phyloP scores from a whole-genome alignment of 2,329 filamentous ascomycete genomes.

The Diplocarpon rosae region DNA sequence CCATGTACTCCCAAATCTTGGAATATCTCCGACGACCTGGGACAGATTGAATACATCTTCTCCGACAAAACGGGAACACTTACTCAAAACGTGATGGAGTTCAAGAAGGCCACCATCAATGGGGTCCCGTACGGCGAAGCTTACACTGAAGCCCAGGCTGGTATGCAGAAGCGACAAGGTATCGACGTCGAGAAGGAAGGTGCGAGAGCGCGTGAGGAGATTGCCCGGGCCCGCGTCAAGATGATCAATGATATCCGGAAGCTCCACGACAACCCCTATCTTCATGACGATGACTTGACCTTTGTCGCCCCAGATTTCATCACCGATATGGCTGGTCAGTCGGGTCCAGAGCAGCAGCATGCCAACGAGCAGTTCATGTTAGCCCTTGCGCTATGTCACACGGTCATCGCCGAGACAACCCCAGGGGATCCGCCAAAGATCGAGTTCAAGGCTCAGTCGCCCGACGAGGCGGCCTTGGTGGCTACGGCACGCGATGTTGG shows the following conservation, averaged over 20 bases:
- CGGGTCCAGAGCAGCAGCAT: constrained; percentile 62
- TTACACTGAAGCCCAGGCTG: constrained; percentile 92
- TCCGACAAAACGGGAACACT: constrained; percentile 88
- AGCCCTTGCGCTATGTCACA: constrained; percentile 88
- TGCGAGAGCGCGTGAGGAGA: constrained; percentile 61
- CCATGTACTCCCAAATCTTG: constrained; percentile 95
- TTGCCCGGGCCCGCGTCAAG: constrained; percentile 61
- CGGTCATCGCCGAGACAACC: constrained; percentile 80
- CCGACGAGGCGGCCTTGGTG: constrained; percentile 90
- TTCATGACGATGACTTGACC: constrained; percentile 80
- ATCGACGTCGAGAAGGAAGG: constrained; percentile 76
- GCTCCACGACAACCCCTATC: constrained; percentile 80
- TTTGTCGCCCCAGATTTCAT: constrained; percentile 90
- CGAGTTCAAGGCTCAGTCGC: constrained; percentile 93
- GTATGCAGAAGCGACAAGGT: constrained; percentile 87
- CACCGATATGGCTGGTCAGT: constrained; percentile 66
- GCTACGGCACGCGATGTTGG: constrained; percentile 91
- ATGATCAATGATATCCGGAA: constrained; percentile 65
- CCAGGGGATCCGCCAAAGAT: constrained; percentile 88
- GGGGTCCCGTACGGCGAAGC: constrained; percentile 95
- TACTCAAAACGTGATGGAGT: constrained; percentile 95
- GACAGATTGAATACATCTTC: constrained; percentile 98
- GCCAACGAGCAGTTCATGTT: constrained; percentile 91
- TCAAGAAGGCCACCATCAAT: constrained; percentile 96
- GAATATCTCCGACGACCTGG: constrained; percentile 97